phyloP scores from a whole-genome alignment of 306 rosid species.

The Ormosia semicastrata region DNA sequence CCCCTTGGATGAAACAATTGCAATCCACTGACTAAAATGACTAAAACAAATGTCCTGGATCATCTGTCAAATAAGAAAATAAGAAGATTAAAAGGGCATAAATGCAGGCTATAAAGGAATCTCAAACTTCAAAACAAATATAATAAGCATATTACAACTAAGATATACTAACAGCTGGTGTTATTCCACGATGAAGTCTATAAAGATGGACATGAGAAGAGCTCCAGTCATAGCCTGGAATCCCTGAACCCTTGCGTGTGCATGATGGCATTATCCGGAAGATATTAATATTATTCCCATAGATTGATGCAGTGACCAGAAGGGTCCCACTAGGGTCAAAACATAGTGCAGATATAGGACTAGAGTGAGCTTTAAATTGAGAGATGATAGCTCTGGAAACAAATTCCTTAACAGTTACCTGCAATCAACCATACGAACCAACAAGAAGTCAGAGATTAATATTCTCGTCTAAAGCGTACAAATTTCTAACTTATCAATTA shows the following conservation, averaged over 20 bases:
- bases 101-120: conserved; percentile 13
- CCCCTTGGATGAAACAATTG: conserved; percentile 87
- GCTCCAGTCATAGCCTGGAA: conserved; percentile 56
- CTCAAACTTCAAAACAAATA: conserved; percentile 23
- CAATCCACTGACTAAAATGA: conserved; percentile 86
- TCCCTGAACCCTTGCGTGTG: conserved; percentile 55
- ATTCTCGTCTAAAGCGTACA: conserved; percentile 4
- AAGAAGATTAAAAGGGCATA: neutral
- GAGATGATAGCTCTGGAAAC: conserved; percentile 65
- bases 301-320: conserved; percentile 80
- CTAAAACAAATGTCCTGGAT: conserved; percentile 97
- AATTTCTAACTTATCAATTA: neutral
- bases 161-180: conserved; percentile 81
- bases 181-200: conserved; percentile 87
- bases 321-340: conserved; percentile 94
- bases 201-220: conserved; percentile 87
- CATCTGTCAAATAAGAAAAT: conserved; percentile 50
- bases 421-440: conserved; percentile 41
- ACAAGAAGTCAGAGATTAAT: conserved; percentile 29
- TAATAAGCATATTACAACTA: conserved; percentile 14
- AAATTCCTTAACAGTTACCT: conserved; percentile 86
- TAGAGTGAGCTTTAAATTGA: conserved; percentile 86
- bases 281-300: conserved; percentile 83
- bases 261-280: conserved; percentile 82
- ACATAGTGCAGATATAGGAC: conserved; percentile 90